Percentiles rank a stretch among this genome's conserved stretches.
These are phyloP conservation scores for Dispira simplex DNA, from an alignment of 192 early-diverging fungal species.

Conservation along the genomic window DNA sequence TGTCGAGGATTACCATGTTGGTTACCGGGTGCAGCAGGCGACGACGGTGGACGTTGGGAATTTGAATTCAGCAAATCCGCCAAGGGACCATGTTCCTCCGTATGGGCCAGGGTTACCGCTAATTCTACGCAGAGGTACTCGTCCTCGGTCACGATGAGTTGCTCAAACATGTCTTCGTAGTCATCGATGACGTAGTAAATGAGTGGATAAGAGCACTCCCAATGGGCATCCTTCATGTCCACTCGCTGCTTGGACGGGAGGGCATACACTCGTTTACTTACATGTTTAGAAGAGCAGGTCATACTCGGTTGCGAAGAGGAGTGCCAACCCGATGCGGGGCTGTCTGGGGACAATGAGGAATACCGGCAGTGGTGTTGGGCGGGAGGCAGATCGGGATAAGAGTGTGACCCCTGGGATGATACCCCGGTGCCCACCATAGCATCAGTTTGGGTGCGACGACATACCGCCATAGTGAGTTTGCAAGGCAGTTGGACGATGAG, in stretches of 20 bases:
- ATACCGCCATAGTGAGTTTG: slow-evolving; percentile 80
- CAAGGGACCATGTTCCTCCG: too few species aligned
- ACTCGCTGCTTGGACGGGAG: slow-evolving; percentile 82
- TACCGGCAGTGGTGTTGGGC: too few species aligned
- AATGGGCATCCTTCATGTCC: slow-evolving; percentile 75
- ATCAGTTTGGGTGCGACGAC: slow-evolving; percentile 39
- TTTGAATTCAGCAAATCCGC: too few species aligned
- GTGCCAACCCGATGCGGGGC: too few species aligned
- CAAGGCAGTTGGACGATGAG: slow-evolving; percentile 84
- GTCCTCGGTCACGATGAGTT: too few species aligned
- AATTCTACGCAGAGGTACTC: too few species aligned
- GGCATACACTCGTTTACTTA: slow-evolving; percentile 38
- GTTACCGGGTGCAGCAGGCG: slow-evolving; percentile 16
- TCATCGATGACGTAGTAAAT: slow-evolving; percentile 91
- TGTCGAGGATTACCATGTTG: slow-evolving; percentile 18
- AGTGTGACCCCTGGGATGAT: slow-evolving; percentile 19
- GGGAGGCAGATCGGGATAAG: slow-evolving; percentile 57
- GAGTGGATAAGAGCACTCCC: slow-evolving; percentile 80
- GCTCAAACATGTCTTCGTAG: slow-evolving; percentile 40
- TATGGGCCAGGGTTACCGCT: too few species aligned
- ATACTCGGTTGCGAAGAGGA: too few species aligned
- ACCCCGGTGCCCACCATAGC: slow-evolving; percentile 38
- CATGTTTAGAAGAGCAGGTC: too few species aligned
- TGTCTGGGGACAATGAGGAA: too few species aligned
- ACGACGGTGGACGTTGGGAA: too few species aligned